Percentiles rank a stretch among this genome's conserved stretches.
phyloP scores from a whole-genome alignment of 1,284 basidiomycete genomes.

The Ustilago shanxiensis region DNA sequence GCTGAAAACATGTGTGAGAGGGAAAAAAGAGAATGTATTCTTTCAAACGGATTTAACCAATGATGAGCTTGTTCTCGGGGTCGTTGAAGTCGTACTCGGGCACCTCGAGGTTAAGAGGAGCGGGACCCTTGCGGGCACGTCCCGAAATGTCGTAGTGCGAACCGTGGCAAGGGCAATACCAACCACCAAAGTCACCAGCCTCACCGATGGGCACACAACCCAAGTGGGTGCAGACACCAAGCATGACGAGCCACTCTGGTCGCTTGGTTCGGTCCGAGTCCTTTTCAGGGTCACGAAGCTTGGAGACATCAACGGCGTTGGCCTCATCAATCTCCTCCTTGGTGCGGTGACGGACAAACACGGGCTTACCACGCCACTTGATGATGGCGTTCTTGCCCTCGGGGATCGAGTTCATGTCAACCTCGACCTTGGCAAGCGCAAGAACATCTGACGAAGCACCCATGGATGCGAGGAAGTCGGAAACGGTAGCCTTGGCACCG shows the following conservation, averaged over 20 bases:
- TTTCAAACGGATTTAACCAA: conserved; percentile 78
- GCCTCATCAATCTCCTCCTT: conserved; percentile 93
- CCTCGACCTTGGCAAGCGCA: conserved; percentile 97
- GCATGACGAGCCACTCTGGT: conserved; percentile 85
- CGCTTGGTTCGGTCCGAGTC: conserved; percentile 91
- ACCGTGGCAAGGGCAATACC: conserved; percentile 84
- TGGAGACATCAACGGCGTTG: conserved; percentile 84
- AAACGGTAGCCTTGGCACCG: conserved; percentile 91
- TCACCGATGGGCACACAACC: conserved; percentile 98
- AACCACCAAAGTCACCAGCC: conserved; percentile 91
- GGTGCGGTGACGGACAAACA: conserved; percentile 98
- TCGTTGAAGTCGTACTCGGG: conserved; percentile 71
- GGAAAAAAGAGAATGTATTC: conserved; percentile 2
- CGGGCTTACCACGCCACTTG: conserved; percentile 97
- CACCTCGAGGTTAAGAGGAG: conserved; percentile 87
- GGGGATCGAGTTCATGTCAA: conserved; percentile 89
- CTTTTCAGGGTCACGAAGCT: conserved; percentile 89
- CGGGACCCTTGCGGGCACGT: conserved; percentile 91
- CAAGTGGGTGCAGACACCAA: conserved; percentile 91
- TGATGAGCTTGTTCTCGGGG: conserved; percentile 77
- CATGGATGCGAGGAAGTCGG: conserved; percentile 96
- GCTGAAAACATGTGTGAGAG: neutral
- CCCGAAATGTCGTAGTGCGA: conserved; percentile 97
- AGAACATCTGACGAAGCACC: conserved; percentile 97
- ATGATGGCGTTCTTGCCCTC: conserved; percentile 82